A percentile compares a stretch with the other conserved stretches of the same genome.
Conservation (phyloP, 202 grass and related monocot species). For the Elaeis oleifera region DNA sequence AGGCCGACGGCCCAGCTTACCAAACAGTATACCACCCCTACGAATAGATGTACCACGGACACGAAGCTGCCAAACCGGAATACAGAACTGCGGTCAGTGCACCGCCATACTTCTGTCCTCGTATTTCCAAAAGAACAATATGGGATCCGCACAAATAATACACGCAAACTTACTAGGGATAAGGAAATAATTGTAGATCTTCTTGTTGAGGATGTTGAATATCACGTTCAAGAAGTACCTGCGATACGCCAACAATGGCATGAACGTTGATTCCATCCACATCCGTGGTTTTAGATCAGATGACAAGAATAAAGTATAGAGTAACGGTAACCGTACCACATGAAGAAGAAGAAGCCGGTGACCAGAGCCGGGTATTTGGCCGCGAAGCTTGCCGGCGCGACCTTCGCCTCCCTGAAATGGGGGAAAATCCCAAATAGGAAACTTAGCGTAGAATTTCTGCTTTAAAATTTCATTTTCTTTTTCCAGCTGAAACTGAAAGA, state of each 20-base stretch:
- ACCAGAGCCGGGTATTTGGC: slow-evolving; percentile 67
- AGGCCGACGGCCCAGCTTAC: slow-evolving; percentile 70
- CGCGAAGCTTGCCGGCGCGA: slow-evolving; percentile 29
- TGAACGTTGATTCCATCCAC: no score
- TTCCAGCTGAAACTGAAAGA: neutral
- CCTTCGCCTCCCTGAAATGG: slow-evolving; percentile 45
- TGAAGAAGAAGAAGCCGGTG: slow-evolving; percentile 99
- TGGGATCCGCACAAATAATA: neutral
- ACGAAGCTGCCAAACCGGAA: slow-evolving; percentile 50
- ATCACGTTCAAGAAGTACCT: slow-evolving; percentile 99
- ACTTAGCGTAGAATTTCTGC: neutral
- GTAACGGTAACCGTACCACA: slow-evolving; percentile 42
- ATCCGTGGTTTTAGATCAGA: no score
- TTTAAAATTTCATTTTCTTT: neutral
- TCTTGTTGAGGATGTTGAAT: slow-evolving; percentile 99
- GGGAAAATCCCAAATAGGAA: slow-evolving; percentile 5
- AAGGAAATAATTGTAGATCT: slow-evolving; percentile 98
- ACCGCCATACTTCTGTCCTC: neutral
- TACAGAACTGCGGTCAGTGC: slow-evolving; percentile 9
- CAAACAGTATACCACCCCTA: slow-evolving; percentile 73
- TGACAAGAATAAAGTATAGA: no score
- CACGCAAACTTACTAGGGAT: slow-evolving; percentile 76
- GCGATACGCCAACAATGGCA: slow-evolving; percentile 1
- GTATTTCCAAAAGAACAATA: neutral
- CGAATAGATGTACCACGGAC: slow-evolving; percentile 63